Conservation (phyloP, 2,329 filamentous ascomycete species). For the Metarhizium guizhouense region DNA sequence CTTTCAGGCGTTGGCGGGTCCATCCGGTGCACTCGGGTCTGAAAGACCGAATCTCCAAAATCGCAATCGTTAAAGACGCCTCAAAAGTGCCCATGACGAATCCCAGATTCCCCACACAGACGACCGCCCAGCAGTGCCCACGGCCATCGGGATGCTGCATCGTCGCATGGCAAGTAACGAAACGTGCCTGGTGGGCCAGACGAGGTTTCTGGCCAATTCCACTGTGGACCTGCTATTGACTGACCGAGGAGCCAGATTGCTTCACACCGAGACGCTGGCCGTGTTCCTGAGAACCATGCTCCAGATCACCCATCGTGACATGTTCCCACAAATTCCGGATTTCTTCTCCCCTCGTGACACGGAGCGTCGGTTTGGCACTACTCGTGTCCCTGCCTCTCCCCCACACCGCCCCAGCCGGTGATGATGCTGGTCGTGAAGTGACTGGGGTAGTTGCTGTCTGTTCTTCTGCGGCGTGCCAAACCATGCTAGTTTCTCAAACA, state of each 20-base stretch:
- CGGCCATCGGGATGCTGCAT: not conserved
- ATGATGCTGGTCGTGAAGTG: not conserved
- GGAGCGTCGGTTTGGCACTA: too few species aligned
- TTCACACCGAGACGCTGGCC: not conserved
- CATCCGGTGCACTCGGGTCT: constrained; percentile 1
- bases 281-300: not conserved
- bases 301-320: not conserved
- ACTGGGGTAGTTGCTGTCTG: not conserved
- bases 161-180: not conserved
- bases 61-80: too few species aligned
- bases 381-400: not conserved
- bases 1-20: not conserved
- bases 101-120: too few species aligned
- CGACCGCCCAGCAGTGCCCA: too few species aligned
- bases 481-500: not conserved
- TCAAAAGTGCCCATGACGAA: too few species aligned
- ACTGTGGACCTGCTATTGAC: not conserved
- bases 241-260: not conserved
- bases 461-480: not conserved
- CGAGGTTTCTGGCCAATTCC: too few species aligned
- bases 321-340: not conserved
- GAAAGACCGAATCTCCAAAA: constrained; percentile 1
- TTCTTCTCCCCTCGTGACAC: constrained; percentile 2
- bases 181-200: not conserved
- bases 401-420: not conserved